Percentiles rank a stretch among this genome's conserved stretches.
These are phyloP conservation scores for Ceratocystis alfenasii DNA, from an alignment of 2,329 filamentous ascomycete genomes.

Conservation along the genomic window DNA sequence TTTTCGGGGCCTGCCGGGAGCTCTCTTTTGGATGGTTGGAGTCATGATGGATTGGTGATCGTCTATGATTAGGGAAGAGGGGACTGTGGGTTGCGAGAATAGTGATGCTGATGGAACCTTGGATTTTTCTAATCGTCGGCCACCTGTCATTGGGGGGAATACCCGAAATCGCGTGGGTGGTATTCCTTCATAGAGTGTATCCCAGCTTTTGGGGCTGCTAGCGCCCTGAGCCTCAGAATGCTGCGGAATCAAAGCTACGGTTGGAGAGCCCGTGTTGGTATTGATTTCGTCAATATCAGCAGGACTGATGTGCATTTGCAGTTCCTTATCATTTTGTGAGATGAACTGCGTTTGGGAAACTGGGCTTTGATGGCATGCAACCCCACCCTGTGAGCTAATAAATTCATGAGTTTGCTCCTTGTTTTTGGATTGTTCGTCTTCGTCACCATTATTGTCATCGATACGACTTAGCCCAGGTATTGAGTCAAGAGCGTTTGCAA, in stretches of 20 bases:
- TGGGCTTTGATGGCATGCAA: neutral
- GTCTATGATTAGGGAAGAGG: neutral
- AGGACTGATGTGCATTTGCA: slow-evolving; percentile 7
- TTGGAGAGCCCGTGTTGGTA: slow-evolving; percentile 13
- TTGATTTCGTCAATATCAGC: slow-evolving; percentile 8
- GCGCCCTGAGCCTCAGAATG: slow-evolving; percentile 29
- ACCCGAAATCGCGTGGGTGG: slow-evolving; percentile 64
- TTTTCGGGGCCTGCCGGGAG: slow-evolving; percentile 26
- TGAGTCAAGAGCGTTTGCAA: slow-evolving; percentile 70
- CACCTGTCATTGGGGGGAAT: slow-evolving; percentile 51
- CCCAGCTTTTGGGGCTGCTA: slow-evolving; percentile 32
- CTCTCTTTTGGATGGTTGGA: slow-evolving; percentile 26
- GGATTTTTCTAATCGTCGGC: slow-evolving; percentile 38
- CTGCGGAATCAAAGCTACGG: slow-evolving; percentile 14
- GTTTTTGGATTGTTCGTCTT: slow-evolving; percentile 23
- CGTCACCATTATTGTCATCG: slow-evolving; percentile 53
- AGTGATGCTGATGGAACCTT: neutral
- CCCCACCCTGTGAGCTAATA: slow-evolving; percentile 23
- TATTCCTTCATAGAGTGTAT: slow-evolving; percentile 42
- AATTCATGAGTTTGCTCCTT: neutral
- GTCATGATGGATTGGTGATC: slow-evolving; percentile 33
- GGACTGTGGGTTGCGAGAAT: too few relatives aligned
- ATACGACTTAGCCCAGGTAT: slow-evolving; percentile 70
- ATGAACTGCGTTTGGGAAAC: neutral
- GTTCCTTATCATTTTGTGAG: slow-evolving; percentile 12